These are phyloP conservation scores for Crithidia expoeki DNA, from an alignment of 208 protist species.

Conservation along the genomic window DNA sequence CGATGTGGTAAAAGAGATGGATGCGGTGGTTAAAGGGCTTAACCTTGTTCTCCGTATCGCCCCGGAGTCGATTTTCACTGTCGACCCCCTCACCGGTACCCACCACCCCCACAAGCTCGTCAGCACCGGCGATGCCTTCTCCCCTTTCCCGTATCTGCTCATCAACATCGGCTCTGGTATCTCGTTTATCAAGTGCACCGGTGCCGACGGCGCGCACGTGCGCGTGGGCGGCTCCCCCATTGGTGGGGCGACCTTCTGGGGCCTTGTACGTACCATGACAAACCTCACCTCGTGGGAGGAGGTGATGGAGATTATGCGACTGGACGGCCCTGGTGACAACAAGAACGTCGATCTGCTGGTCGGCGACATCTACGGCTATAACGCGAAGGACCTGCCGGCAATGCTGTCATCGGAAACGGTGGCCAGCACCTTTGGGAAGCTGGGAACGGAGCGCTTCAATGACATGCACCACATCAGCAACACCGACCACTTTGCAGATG, in stretches of 20 bases:
- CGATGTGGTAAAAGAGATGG: conserved; percentile 90
- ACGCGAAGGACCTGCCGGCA: conserved; percentile 84
- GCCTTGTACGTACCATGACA: conserved; percentile 94
- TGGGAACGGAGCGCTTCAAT: conserved; percentile 77
- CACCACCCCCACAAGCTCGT: conserved; percentile 71
- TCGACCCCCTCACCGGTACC: conserved; percentile 62
- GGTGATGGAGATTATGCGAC: conserved; percentile 92
- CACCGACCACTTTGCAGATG: conserved; percentile 40
- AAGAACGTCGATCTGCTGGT: conserved; percentile 96
- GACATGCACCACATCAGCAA: conserved; percentile 31
- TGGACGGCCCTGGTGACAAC: conserved; percentile 93
- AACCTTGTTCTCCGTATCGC: conserved; percentile 76
- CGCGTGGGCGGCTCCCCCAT: conserved; percentile 95
- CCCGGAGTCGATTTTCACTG: conserved; percentile 85
- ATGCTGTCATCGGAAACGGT: conserved; percentile 89
- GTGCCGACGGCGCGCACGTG: conserved; percentile 83
- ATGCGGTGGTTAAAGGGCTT: conserved; percentile 88
- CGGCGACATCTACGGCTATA: conserved; percentile 98
- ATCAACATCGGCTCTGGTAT: conserved; percentile 98
- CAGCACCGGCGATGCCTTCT: conserved; percentile 42
- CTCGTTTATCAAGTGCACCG: conserved; percentile 94
- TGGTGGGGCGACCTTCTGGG: conserved; percentile 98
- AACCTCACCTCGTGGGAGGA: conserved; percentile 94
- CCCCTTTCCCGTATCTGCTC: conserved; percentile 95
- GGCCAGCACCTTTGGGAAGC: conserved; percentile 90